Evolutionary conservation across 192 early-diverging fungal species (phyloP), one percentile per base, ranked within the genome.

Genomic region (Gamsiella multidivaricata): DNA sequence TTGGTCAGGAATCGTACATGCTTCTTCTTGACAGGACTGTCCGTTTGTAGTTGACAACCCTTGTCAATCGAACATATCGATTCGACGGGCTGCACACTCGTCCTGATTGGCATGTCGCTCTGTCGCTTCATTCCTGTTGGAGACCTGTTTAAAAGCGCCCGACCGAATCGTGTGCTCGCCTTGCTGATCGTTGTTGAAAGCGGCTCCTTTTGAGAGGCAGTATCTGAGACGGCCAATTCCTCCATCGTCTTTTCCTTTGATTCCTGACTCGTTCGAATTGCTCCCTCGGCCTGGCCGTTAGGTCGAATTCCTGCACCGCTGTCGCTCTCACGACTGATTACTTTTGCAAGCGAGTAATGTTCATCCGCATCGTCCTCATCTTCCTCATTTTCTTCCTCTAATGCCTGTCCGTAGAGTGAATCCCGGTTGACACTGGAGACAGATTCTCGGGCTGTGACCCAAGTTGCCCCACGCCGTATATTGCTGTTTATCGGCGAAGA

Each of bases 1-100:
- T 76, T 76, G 41, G 73, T 76, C 45, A 76, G 36, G 53, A 76
- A 76, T 33, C 65, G 64, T 4, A 76, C 73, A 32, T 63, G 73
- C 37, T 76, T 76, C 59, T 55, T 61, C 45, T 46, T 10, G 4
- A 18, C 10, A 10, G 6, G 12, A 6, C 45, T 18, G 4, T 46
- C 45, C 10, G 43, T 6, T 17, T 32, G 36, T 9, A 3, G 15
- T 29, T 54, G 71, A 66, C 57, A 66, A 7, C 61, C 71, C 26
- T 61, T 75, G 47, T 75, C 63, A 11, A 61, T 8, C 5, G 73
- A 55, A 51, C 73, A 76, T 7, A 61, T 36, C 15, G 71, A 54
- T n/a, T 39, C 29, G 3, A 26, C 32, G 12, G 60, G 54, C 17
- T 8, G 32, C n/a, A 5, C 25, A 5, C 17, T 23, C 22, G 29